Percentiles rank a stretch among this genome's conserved stretches.
Evolutionary conservation across 148 eudicot genomes (phyloP).

Genomic region (Vaccinium darrowii): DNA sequence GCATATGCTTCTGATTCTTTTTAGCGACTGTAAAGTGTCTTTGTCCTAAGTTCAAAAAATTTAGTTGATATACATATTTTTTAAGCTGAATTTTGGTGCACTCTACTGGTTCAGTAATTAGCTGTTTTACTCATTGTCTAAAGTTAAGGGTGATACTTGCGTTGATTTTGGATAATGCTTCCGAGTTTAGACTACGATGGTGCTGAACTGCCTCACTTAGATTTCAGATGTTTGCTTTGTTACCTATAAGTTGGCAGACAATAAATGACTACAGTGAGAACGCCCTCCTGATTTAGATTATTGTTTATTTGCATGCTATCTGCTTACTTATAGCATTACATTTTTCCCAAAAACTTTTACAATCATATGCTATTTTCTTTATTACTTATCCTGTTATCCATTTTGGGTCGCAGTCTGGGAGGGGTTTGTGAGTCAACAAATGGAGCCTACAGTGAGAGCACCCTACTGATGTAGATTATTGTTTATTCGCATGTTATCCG

Average conservation of each 20-base stretch:
- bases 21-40: not conserved
- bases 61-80: not conserved
- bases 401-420: not conserved
- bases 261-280: not conserved
- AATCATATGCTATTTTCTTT: not conserved
- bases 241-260: not conserved
- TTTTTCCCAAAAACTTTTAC: not conserved
- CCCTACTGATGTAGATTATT: not conserved
- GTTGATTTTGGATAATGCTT: not conserved
- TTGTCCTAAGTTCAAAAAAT: not conserved
- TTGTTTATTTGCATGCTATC: not conserved
- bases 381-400: too few species aligned
- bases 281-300: not conserved
- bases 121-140: not conserved
- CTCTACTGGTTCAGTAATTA: not conserved
- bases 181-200: not conserved
- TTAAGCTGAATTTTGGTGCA: constrained; percentile 6
- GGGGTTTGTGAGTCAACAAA: not conserved
- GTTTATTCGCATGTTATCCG: not conserved
- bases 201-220: not conserved
- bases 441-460: not conserved
- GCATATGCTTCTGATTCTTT: not conserved
- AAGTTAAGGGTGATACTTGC: not conserved
- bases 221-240: not conserved
- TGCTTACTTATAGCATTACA: not conserved